Conservation (phyloP, 305 asterid genomes). For the Fraxinus platypoda region DNA sequence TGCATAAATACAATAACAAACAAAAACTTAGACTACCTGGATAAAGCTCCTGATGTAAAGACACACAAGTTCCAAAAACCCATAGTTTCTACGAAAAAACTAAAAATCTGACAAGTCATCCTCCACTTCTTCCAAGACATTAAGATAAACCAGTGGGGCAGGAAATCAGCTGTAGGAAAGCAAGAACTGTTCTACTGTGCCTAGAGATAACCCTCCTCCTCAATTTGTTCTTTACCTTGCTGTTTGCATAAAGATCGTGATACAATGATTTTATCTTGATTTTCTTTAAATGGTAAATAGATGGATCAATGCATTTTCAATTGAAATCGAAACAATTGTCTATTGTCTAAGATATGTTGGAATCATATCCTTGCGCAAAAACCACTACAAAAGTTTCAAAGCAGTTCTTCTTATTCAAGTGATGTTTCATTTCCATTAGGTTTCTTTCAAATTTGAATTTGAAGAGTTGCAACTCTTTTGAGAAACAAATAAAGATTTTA, state of each 20-base stretch:
- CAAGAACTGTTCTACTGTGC: neutral
- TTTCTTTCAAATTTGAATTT: neutral
- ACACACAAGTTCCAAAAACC: neutral
- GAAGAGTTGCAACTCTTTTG: neutral
- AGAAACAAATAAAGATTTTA: neutral
- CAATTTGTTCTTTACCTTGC: neutral
- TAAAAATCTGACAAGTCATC: neutral
- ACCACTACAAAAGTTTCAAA: neutral
- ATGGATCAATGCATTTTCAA: neutral
- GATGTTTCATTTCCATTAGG: neutral
- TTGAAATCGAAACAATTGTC: neutral
- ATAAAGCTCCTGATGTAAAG: neutral
- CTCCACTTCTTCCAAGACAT: neutral
- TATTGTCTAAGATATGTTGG: neutral
- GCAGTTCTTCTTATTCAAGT: neutral
- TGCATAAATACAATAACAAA: constrained; percentile 36
- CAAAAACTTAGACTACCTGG: constrained; percentile 2
- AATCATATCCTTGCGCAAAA: neutral
- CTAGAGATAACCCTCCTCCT: neutral
- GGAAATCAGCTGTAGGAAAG: neutral
- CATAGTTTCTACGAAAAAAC: neutral
- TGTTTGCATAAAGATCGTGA: neutral
- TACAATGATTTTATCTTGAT: neutral
- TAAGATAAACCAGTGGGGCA: neutral
- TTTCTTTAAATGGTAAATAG: neutral